Base-by-base conservation (phyloP, 768 basidiomycete genomes). In the Vishniacozyma victoriae region DNA sequence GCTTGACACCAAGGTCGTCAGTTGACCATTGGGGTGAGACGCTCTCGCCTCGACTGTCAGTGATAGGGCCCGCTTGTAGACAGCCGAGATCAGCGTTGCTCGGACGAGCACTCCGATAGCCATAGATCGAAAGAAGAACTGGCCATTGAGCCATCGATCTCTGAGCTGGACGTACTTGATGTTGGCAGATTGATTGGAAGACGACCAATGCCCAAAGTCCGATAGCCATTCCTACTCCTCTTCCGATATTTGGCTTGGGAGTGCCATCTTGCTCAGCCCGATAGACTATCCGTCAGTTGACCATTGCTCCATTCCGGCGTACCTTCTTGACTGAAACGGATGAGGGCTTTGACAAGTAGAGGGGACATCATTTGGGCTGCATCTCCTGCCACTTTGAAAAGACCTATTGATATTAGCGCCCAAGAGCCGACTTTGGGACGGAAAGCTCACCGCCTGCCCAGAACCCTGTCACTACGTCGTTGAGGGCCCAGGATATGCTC, bases 1-100 rank as follows among this genome's bases (percentile, higher is more conserved):
- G 12, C 82, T 82, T 9, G 56, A 60, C 6, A 72, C 78, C 78
- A 64, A 54, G 11, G 46, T 60, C 20, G 62, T 46, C 15, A 67
- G 49, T 27, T 65, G 62, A 9, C 70, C 49, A 76, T 76, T 23
- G 78, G 67, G 61, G 51, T 66, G 59, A 16, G 55, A 35, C 2
- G 57, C 48, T 46, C 64, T 44, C 2, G 44, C 54, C 9, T 37
- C 35, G 11, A 56, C 48, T 4, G 51, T 54, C 4, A 69, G 44
- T 1, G 23, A 15, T 27, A 69, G 39, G 7, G 61, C 26, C 16
- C 54, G 51, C 29, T 63, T 45, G 44, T 62, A 72, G 5, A 61
- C 54, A 4, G 62, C 61, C 0, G 60, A 55, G 41, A 70, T 70
- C 50, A 70, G 45, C 16, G 65, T 60, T 5, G 60, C 64, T 33